Evolutionary conservation across 2,329 filamentous ascomycete genomes (phyloP), one percentile per base, ranked within the genome.

Genomic region (Colletotrichum noveboracense): DNA sequence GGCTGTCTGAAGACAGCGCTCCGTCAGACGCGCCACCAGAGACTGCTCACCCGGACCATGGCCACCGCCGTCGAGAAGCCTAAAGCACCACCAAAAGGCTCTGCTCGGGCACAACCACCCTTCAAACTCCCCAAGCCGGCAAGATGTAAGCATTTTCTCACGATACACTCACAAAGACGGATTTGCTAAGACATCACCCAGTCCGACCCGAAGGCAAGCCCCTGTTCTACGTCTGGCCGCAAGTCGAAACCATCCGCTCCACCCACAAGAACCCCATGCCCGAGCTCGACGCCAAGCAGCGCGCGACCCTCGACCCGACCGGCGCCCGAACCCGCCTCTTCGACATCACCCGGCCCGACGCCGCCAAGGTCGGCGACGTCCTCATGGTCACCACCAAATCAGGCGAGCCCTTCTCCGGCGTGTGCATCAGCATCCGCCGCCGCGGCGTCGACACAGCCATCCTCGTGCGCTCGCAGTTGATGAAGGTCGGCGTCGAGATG

Each of bases 401-500:
- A 18, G 94, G 92, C 77, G 96, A 98, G 84, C 95, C 96, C 8
- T 98, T 98, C 83, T 92, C 96, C 2, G 97, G 97, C 55, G 95
- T 97, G 16, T 94, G 95, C 81, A 89, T 99, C 82, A 94, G 94
- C 82, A 96, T 99, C 83, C 94, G 96, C 71, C 91, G 95, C 70
- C 91, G 94, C n/a, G 96, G 96, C 75, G 91, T 97, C 76, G 96
- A 98, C 86, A 98, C 95, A 4, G 94, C 94, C 6, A 93, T 99
- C 71, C 87, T 98, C 75, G 89, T 99, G 76, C 91, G 97, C 72
- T 96, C 96, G 80, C 93, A 97, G 83, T 87, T 99, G 80, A 96
- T 95, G 79, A 92, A 94, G 80, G 92, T 97, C 8, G 95, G 95
- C 76, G 95, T 98, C 76, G 97, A 99, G 90, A 97, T 98, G 95